A percentile compares a stretch with the other conserved stretches of the same genome.
These are phyloP conservation scores for Boletus edulis DNA, from an alignment of 768 basidiomycete genomes.

Conservation along the genomic window DNA sequence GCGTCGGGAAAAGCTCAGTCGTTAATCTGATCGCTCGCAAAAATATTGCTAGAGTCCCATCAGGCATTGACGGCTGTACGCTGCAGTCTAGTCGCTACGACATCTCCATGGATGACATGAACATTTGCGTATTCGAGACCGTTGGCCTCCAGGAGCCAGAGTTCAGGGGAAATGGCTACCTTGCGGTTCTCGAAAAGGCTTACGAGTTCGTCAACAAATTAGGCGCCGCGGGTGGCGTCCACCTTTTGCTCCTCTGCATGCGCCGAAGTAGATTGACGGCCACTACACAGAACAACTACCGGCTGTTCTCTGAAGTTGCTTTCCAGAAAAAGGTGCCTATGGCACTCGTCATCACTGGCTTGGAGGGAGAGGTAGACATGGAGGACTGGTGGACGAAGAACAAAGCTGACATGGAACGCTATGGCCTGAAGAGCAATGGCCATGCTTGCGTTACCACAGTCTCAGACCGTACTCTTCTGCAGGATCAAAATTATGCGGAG, in stretches of 20 bases:
- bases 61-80: slow-evolving; percentile 25
- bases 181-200: slow-evolving; percentile 6
- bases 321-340: slow-evolving; percentile 34
- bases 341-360: slow-evolving; percentile 34
- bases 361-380: background rate
- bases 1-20: slow-evolving; percentile 7
- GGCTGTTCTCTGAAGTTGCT: slow-evolving; percentile 35
- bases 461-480: background rate
- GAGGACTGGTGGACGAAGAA: slow-evolving; percentile 9
- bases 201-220: slow-evolving; percentile 27
- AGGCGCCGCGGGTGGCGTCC: slow-evolving; percentile 26
- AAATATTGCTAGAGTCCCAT: background rate
- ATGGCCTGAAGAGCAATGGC: slow-evolving; percentile 12
- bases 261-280: slow-evolving; percentile 31
- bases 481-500: slow-evolving; percentile 9
- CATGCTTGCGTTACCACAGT: slow-evolving; percentile 23
- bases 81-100: slow-evolving; percentile 23
- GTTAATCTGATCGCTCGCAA: slow-evolving; percentile 5
- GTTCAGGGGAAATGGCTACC: background rate
- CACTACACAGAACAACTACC: slow-evolving; percentile 32
- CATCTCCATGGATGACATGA: slow-evolving; percentile 7
- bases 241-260: slow-evolving; percentile 38
- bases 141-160: background rate
- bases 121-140: background rate
- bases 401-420: background rate